phyloP scores from a whole-genome alignment of 2,329 filamentous ascomycete genomes.

The Mollisia scopiformis region DNA sequence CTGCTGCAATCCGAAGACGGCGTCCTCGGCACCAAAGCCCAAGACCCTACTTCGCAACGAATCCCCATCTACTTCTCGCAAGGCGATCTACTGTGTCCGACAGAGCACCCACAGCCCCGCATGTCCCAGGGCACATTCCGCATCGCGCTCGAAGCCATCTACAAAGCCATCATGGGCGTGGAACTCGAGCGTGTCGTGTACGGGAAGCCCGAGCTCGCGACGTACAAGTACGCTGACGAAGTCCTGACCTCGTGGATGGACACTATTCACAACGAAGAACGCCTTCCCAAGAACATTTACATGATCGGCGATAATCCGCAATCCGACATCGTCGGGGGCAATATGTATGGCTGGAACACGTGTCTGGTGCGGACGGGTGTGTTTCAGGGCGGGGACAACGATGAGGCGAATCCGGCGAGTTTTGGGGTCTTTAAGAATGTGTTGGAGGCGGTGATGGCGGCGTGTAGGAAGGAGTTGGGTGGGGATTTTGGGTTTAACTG shows the following conservation, averaged over 20 bases:
- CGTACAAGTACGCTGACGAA: slow-evolving; percentile 80
- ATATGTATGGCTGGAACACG: slow-evolving; percentile 84
- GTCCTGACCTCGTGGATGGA: slow-evolving; percentile 77
- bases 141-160: slow-evolving; percentile 74
- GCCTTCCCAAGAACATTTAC: slow-evolving; percentile 70
- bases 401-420: slow-evolving; percentile 75
- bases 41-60: slow-evolving; percentile 65
- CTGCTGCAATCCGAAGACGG: slow-evolving; percentile 71
- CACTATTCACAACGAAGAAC: slow-evolving; percentile 72
- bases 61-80: slow-evolving; percentile 78
- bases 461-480: slow-evolving; percentile 71
- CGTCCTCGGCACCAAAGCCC: slow-evolving; percentile 63
- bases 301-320: slow-evolving; percentile 79
- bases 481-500: slow-evolving; percentile 75
- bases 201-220: slow-evolving; percentile 74
- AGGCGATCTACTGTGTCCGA: slow-evolving; percentile 66
- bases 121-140: slow-evolving; percentile 79
- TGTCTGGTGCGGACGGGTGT: slow-evolving; percentile 78
- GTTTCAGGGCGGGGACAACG: slow-evolving; percentile 76
- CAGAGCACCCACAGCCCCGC: slow-evolving; percentile 65
- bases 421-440: slow-evolving; percentile 78
- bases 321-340: slow-evolving; percentile 75
- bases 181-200: slow-evolving; percentile 78
- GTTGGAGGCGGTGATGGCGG: slow-evolving; percentile 69
- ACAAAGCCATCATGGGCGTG: slow-evolving; percentile 68